These are phyloP conservation scores for Teratosphaeria zuluensis DNA, from an alignment of 2,329 filamentous ascomycete genomes.

Conservation along the genomic window DNA sequence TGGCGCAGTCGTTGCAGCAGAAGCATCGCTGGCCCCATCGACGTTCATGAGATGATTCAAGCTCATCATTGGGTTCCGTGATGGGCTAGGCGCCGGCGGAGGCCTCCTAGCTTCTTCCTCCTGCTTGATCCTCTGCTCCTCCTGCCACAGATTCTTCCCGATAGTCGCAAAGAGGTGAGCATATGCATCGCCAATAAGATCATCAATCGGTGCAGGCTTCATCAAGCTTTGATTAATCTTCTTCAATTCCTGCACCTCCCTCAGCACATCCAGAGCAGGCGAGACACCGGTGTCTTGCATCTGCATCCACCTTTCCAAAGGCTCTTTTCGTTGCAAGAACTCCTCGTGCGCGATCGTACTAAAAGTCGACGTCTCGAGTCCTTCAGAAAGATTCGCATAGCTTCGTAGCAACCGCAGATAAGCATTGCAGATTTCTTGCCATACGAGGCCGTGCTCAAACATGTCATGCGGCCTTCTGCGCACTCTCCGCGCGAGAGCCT, in stretches of 20 bases:
- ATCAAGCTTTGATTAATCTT: constrained; percentile 79
- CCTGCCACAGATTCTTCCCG: constrained; percentile 48
- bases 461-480: constrained; percentile 73
- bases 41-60: constrained; percentile 26
- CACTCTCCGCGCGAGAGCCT: constrained; percentile 67
- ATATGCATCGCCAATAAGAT: constrained; percentile 87
- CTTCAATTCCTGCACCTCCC: constrained; percentile 60
- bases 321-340: constrained; percentile 49
- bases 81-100: constrained; percentile 10
- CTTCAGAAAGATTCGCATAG: constrained; percentile 47
- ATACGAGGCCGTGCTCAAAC: constrained; percentile 52
- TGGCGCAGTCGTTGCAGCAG: constrained; percentile 3
- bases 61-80: constrained; percentile 23
- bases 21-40: constrained; percentile 18
- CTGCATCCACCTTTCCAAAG: constrained; percentile 51
- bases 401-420: constrained; percentile 52
- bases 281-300: constrained; percentile 33
- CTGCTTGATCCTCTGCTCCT: constrained; percentile 20
- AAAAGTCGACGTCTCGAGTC: constrained; percentile 56
- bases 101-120: constrained; percentile 17
- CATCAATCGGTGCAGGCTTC: constrained; percentile 78
- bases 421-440: constrained; percentile 50
- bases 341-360: constrained; percentile 55
- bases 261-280: constrained; percentile 50
- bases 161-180: constrained; percentile 63